phyloP scores from a whole-genome alignment of 805 yeast genomes.

The Yamadazyma laniorum region DNA sequence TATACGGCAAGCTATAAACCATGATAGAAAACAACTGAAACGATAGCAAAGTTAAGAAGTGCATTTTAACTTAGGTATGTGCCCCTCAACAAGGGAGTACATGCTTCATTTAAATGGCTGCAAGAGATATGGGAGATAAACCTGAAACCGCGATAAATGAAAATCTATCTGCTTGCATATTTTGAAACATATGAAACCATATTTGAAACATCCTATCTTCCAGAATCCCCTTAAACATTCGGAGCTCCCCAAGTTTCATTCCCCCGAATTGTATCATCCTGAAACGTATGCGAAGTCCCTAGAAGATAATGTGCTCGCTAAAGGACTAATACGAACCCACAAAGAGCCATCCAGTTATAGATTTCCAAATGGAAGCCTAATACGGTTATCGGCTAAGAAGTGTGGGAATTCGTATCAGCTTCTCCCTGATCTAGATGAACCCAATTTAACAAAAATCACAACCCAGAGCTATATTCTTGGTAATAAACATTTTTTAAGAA shows the following conservation, averaged over 20 bases:
- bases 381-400: conserved; percentile 5
- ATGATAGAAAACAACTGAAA: no score
- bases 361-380: conserved; percentile 29
- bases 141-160: conserved; percentile 6
- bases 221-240: conserved; percentile 31
- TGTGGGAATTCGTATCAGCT: not conserved
- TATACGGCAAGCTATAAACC: no score
- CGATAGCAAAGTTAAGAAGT: no score
- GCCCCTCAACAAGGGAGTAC: no score
- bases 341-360: conserved; percentile 22
- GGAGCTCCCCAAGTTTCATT: conserved; percentile 20
- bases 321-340: conserved; percentile 22
- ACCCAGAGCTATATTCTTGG: conserved; percentile 28
- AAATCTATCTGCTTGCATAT: conserved; percentile 1
- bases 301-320: conserved; percentile 28
- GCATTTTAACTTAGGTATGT: no score
- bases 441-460: conserved; percentile 3
- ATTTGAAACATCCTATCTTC: conserved; percentile 29
- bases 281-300: conserved; percentile 15
- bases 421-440: conserved; percentile 11
- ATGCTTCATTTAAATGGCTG: conserved; percentile 9
- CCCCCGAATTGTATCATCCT: conserved; percentile 17
- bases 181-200: conserved; percentile 13
- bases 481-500: conserved; percentile 19
- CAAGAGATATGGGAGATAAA: conserved; percentile 2